Evolutionary conservation across 495 filamentous ascomycete genomes (phyloP), one percentile per base, ranked within the genome.

Genomic region (Neurospora sp.): DNA sequence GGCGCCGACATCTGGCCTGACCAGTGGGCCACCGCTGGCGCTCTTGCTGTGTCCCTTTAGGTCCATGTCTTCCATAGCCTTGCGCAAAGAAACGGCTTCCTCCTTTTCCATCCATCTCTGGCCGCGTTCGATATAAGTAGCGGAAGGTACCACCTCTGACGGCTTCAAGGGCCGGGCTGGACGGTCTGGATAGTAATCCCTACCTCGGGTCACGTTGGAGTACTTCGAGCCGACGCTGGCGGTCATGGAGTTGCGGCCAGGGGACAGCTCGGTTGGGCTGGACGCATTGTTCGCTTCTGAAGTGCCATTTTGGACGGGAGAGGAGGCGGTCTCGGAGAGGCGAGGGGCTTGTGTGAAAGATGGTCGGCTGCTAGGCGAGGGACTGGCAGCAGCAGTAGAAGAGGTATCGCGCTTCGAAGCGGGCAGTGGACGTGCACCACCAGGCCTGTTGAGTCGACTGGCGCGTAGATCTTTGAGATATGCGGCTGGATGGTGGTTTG

Each of bases 101-200:
- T 95, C 92, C 78, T 91, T 93, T 81, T 97, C 94, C 85, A 95
- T 91, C 87, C 92, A 93, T 72, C 94, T 86, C 77, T 91, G 90
- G 16, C 90, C 91, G 72, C 88, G 91, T 84, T 97, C 94, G 23
- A 90, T 90, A 82, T 97, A 97, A 4, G 87, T 87, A 27, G 88
- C 86, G 49, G 83, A 89, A 12, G 89, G 87, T 5, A 88, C 85
- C 12, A 88, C 82, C 39, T 86, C 85, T 2, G 83, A 84, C 5
- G 87, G 83, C 70, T 82, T 85, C 71, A 85, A 39, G n/a, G 84
- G 85, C 42, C 79, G 71, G n/a, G 76, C 74, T 1, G 82, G 80
- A 7, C 72, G 74, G 27, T 83, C 79, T 16, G 84, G 84, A 72
- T 85, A 85, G 79, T 86, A 82, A 79, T 87, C 82, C 71, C 77